phyloP scores from a whole-genome alignment of 2,329 filamentous ascomycete genomes.

The Aspergillus transmontanensis region DNA sequence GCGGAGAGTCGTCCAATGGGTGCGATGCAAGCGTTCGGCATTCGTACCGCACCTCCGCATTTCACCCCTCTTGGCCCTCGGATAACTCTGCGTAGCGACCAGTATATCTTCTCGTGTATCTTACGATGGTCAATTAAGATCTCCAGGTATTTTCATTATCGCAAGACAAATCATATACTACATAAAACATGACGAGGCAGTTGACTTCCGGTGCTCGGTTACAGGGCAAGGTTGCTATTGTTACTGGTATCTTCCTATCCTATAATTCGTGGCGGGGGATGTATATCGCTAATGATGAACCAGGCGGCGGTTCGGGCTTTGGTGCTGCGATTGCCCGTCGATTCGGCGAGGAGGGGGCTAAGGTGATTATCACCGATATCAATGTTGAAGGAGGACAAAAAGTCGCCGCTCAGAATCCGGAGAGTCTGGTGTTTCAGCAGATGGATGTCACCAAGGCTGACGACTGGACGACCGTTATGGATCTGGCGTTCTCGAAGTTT shows the following conservation, averaged over 20 bases:
- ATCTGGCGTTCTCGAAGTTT: conserved; percentile 32
- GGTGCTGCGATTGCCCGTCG: conserved; percentile 44
- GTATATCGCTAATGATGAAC: background rate
- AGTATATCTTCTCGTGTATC: background rate
- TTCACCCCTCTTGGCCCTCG: background rate
- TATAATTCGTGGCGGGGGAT: no score
- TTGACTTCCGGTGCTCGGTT: conserved; percentile 33
- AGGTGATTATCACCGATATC: conserved; percentile 46
- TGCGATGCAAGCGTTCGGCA: background rate
- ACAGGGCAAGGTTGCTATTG: conserved; percentile 49
- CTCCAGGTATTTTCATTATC: background rate
- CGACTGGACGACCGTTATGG: conserved; percentile 38
- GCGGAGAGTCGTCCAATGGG: background rate
- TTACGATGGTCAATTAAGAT: background rate
- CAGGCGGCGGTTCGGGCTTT: conserved; percentile 47
- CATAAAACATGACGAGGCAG: conserved; percentile 10
- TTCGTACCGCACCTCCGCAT: conserved; percentile 5
- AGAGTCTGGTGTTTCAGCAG: conserved; percentile 34
- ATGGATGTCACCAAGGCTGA: conserved; percentile 38
- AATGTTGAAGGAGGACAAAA: conserved; percentile 38
- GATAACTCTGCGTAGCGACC: background rate
- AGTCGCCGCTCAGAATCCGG: conserved; percentile 32
- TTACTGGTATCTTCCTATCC: conserved; percentile 40
- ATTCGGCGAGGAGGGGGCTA: conserved; percentile 45
- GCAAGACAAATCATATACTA: background rate